Percentiles rank a stretch among this genome's conserved stretches.
Conservation (phyloP, 331 rosid species). For the Spiraea crenata region DNA sequence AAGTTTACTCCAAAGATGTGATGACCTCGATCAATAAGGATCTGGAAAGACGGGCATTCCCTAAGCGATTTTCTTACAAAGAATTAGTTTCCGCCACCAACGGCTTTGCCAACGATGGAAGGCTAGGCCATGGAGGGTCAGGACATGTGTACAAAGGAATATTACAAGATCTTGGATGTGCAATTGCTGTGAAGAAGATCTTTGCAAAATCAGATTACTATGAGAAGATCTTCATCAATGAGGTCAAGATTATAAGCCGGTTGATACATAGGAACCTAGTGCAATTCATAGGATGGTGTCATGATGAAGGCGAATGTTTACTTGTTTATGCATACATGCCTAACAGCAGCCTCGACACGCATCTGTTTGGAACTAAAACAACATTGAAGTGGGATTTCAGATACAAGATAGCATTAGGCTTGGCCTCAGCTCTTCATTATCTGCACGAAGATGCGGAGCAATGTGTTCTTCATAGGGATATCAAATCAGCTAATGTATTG, state of each 20-base stretch:
- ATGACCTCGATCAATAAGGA: conserved; percentile 21
- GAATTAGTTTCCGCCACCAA: conserved; percentile 38
- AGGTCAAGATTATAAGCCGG: conserved; percentile 42
- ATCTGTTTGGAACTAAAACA: background rate
- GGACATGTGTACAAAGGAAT: conserved; percentile 45
- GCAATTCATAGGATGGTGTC: background rate
- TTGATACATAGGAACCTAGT: background rate
- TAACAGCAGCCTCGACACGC: background rate
- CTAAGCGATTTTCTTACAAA: conserved; percentile 36
- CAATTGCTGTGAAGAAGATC: conserved; percentile 47
- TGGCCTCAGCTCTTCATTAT: background rate
- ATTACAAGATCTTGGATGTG: conserved; percentile 21
- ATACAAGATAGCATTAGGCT: background rate
- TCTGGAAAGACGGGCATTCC: conserved; percentile 34
- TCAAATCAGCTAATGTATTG: conserved; percentile 3
- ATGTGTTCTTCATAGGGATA: background rate
- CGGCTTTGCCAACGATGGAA: conserved; percentile 33
- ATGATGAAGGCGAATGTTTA: background rate
- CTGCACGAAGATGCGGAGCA: background rate
- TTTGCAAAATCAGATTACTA: conserved; percentile 32
- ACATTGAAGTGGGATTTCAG: background rate
- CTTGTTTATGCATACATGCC: background rate
- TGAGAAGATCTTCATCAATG: conserved; percentile 35
- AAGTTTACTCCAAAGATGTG: background rate
- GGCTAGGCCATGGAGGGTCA: conserved; percentile 43